A percentile compares a stretch with the other conserved stretches of the same genome.
Evolutionary conservation across 805 yeast genomes (phyloP).

Genomic region (Starmerella ratchasimensis): DNA sequence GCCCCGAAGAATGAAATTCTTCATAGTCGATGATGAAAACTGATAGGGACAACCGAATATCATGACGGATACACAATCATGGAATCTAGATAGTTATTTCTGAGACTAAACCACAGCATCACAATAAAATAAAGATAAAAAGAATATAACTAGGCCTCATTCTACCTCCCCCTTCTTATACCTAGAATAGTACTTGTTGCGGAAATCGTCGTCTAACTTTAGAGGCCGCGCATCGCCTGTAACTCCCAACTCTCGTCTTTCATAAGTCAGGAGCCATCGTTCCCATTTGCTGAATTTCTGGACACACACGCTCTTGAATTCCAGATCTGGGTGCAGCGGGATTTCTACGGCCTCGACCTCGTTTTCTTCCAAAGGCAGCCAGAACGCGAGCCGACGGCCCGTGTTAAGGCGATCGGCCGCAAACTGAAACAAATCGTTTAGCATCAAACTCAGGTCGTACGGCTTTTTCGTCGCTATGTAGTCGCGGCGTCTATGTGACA

Average conservation of each 20-base stretch:
- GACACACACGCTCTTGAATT: conserved; percentile 57
- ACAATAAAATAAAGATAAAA: not conserved
- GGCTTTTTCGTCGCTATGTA: conserved; percentile 90
- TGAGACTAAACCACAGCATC: conserved; percentile 14
- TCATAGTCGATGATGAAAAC: conserved; percentile 22
- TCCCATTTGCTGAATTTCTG: conserved; percentile 94
- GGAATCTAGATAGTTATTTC: conserved; percentile 26
- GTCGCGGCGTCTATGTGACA: conserved; percentile 63
- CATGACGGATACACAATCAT: conserved; percentile 18
- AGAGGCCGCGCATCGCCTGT: conserved; percentile 34
- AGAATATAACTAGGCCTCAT: not conserved
- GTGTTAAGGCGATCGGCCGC: conserved; percentile 57
- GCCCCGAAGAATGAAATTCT: not conserved
- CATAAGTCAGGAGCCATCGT: conserved; percentile 68
- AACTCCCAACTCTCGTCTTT: conserved; percentile 35
- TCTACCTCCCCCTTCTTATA: conserved; percentile 27
- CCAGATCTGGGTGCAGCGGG: conserved; percentile 65
- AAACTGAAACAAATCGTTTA: conserved; percentile 66
- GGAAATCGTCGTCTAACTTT: conserved; percentile 43
- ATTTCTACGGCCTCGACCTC: conserved; percentile 36
- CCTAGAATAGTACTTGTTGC: conserved; percentile 64
- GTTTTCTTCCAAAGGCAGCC: conserved; percentile 97
- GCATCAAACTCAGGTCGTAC: conserved; percentile 58
- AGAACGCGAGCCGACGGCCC: conserved; percentile 74
- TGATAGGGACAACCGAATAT: conserved; percentile 28